These are phyloP conservation scores for Penicillium bovifimosum DNA, from an alignment of 495 filamentous ascomycete genomes.

Conservation along the genomic window DNA sequence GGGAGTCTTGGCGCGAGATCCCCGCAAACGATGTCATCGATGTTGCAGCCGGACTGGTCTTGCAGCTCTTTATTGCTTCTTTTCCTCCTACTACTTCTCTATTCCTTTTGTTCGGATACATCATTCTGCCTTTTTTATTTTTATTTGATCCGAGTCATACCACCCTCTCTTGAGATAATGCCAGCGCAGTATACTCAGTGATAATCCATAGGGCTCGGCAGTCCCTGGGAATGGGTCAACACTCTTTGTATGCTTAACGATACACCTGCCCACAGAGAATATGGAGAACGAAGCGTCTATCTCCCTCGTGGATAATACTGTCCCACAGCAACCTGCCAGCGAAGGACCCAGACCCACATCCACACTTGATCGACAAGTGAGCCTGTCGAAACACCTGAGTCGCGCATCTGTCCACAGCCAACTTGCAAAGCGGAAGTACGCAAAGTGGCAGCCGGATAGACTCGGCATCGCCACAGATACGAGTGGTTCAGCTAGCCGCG, in stretches of 20 bases:
- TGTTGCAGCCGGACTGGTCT: not conserved
- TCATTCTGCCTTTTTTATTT: not conserved
- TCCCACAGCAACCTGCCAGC: constrained; percentile 23
- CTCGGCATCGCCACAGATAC: constrained; percentile 28
- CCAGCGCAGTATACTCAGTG: not conserved
- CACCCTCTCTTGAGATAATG: not conserved
- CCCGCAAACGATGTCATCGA: constrained; percentile 36
- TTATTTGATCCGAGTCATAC: not conserved
- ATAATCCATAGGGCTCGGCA: not conserved
- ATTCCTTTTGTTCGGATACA: not conserved
- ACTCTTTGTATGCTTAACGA: not conserved
- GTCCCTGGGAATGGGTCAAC: not conserved
- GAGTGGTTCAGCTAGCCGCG: constrained; percentile 15
- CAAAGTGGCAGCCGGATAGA: constrained; percentile 55
- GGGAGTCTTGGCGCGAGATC: constrained; percentile 13
- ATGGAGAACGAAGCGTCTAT: constrained; percentile 28
- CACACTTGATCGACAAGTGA: constrained; percentile 13
- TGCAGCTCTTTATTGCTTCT: not conserved
- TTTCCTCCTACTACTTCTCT: not conserved
- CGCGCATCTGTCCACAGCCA: constrained; percentile 42
- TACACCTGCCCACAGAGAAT: not conserved
- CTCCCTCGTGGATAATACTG: constrained; percentile 39
- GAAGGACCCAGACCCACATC: constrained; percentile 21
- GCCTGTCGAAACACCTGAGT: constrained; percentile 28
- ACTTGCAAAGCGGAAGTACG: constrained; percentile 53